Evolutionary conservation across 2,329 filamentous ascomycete genomes (phyloP).

Genomic region (Cercospora zeina): DNA sequence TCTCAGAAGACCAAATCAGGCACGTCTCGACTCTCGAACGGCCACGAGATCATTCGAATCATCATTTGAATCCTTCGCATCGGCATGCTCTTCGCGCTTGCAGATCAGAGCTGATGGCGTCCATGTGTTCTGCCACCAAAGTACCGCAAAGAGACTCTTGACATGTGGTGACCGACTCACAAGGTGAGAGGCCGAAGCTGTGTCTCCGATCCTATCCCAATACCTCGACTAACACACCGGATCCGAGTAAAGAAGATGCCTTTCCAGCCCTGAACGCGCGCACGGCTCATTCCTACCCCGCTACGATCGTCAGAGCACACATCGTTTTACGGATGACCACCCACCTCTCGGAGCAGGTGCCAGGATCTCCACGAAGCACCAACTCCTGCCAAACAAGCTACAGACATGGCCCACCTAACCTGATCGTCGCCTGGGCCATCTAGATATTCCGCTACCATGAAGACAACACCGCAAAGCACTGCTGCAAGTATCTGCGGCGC

Average conservation of each 20-base stretch:
- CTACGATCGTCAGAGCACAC: background rate
- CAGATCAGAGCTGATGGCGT: background rate
- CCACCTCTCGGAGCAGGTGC: background rate
- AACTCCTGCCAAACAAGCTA: background rate
- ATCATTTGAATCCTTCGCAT: background rate
- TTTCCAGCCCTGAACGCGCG: background rate
- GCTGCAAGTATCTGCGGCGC: slow-evolving; percentile 7
- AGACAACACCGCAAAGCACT: background rate
- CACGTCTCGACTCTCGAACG: background rate
- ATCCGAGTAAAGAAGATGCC: background rate
- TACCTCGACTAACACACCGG: background rate
- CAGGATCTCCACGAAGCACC: slow-evolving; percentile 1
- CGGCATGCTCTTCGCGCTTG: background rate
- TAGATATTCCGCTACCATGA: background rate
- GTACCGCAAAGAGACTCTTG: slow-evolving; percentile 1
- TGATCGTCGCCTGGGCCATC: background rate
- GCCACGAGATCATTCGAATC: background rate
- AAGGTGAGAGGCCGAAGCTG: background rate
- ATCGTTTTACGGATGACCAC: background rate
- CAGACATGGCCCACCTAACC: background rate
- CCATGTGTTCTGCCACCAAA: background rate
- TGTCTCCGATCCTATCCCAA: background rate
- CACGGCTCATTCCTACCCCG: background rate
- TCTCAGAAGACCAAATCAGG: background rate
- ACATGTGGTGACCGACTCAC: background rate